Evolutionary conservation across 371 early-diverging fungal genomes (phyloP), one percentile per base, ranked within the genome.

Genomic region (Haplosporangium sp.): DNA sequence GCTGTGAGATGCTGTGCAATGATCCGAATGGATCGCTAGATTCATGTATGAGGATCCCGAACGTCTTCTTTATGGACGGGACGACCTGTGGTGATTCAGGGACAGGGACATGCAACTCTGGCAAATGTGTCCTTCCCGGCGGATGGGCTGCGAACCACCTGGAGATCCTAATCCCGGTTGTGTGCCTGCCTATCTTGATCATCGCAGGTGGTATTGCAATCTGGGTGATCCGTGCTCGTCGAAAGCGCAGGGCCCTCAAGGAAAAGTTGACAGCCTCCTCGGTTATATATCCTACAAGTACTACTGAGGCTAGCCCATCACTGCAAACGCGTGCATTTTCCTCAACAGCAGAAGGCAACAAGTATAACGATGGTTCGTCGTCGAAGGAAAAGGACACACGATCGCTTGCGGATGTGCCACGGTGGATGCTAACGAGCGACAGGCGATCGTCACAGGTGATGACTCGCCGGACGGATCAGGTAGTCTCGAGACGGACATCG

Each of bases 1-100:
- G 89, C 61, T 81, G 84, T 51, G 92, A 93, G 54, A 85, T 87
- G 50, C 62, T 94, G 54, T 83, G 86, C 45, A 93, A 93, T 72
- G 84, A 86, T 45, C 81, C 83, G 36, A 88, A 88, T 0, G 73
- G 66, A 4, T 67, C 71, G 8, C 65, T 72, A 5, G 62, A 74
- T 18, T 71, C 72, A 13, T 95, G 96, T 75, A 69, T 91, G 29
- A 62, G 86, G 21, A 86, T 95, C 69, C 89, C 88, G 8, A 94
- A 94, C 4, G 83, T 23, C 14, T 29, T 85, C 68, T 95, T 95
- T 70, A 75, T 93, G 42, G 96, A 97, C 69, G 97, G 96, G n/a
- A 94, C 96, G 0, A 84, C 90, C 1, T 97, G 97, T 74, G 96
- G 95, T 0, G 10, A 20, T 2, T 55, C 37, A 0, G 55, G 55